Evolutionary conservation across 2,329 filamentous ascomycete genomes (phyloP).

Genomic region (Thielaviopsis populi): DNA sequence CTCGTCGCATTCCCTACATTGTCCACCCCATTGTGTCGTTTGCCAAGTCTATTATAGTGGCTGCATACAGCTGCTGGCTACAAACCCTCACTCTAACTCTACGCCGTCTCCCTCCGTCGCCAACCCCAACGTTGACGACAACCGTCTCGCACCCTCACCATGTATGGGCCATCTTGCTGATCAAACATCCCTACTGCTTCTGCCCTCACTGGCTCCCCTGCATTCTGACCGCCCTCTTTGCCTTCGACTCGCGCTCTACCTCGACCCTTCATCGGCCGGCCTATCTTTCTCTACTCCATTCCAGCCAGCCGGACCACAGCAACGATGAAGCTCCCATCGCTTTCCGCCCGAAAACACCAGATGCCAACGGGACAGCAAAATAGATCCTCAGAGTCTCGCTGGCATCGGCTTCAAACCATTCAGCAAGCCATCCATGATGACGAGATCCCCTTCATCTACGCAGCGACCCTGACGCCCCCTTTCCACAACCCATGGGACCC

Average conservation of each 20-base stretch:
- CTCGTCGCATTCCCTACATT: too few relatives aligned
- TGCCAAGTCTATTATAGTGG: too few relatives aligned
- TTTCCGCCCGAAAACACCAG: not conserved
- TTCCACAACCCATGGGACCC: slow-evolving; percentile 7
- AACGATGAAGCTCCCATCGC: not conserved
- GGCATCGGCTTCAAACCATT: not conserved
- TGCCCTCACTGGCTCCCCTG: not conserved
- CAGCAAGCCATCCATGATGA: slow-evolving; percentile 10
- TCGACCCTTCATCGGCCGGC: not conserved
- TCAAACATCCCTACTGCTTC: not conserved
- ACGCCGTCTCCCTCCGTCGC: not conserved
- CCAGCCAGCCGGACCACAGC: not conserved
- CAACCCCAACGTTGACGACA: not conserved
- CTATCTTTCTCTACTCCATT: not conserved
- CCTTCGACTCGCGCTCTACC: too few relatives aligned
- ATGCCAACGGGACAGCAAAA: not conserved
- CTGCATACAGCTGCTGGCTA: too few relatives aligned
- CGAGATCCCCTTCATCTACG: slow-evolving; percentile 8
- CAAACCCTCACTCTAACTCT: not conserved
- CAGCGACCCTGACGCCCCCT: slow-evolving; percentile 12
- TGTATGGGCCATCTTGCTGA: not conserved
- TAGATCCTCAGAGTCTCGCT: not conserved
- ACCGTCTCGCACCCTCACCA: not conserved
- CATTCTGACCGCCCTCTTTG: not conserved
- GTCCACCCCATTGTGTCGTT: too few relatives aligned